These are phyloP conservation scores for Lachnellula arida DNA, from an alignment of 2,329 filamentous ascomycete genomes.

Conservation along the genomic window DNA sequence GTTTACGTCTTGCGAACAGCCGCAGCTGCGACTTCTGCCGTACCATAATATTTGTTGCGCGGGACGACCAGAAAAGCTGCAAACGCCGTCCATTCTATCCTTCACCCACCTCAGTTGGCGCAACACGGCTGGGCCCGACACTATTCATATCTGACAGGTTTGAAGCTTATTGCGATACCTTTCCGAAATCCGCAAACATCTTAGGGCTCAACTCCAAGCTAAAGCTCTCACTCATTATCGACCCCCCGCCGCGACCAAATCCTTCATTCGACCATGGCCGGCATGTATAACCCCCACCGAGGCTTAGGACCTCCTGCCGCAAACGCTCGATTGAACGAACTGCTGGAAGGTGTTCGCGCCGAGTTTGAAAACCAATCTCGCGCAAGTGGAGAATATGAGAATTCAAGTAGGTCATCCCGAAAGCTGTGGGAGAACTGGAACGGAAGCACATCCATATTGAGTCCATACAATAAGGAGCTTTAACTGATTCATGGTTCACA, in stretches of 20 bases:
- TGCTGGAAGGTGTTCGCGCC: conserved; percentile 82
- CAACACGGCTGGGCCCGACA: conserved; percentile 7
- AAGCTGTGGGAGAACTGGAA: neutral
- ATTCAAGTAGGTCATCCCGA: conserved; percentile 71
- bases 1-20: neutral
- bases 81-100: conserved; percentile 11
- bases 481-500: neutral
- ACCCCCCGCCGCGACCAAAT: neutral
- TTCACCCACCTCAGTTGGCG: conserved; percentile 12
- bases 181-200: neutral
- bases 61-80: conserved; percentile 3
- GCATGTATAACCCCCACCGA: conserved; percentile 84
- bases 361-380: conserved; percentile 87
- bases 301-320: conserved; percentile 69
- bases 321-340: conserved; percentile 72
- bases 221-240: neutral
- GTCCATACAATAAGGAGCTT: neutral
- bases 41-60: neutral
- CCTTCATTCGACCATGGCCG: neutral
- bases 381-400: conserved; percentile 81
- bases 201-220: neutral
- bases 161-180: too few species aligned
- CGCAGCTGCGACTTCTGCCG: neutral
- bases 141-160: neutral
- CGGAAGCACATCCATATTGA: neutral